Percentiles rank a stretch among this genome's conserved stretches.
These are phyloP conservation scores for Dendrocalamus latiflorus DNA, from an alignment of 202 grass and related monocot species.

Conservation along the genomic window DNA sequence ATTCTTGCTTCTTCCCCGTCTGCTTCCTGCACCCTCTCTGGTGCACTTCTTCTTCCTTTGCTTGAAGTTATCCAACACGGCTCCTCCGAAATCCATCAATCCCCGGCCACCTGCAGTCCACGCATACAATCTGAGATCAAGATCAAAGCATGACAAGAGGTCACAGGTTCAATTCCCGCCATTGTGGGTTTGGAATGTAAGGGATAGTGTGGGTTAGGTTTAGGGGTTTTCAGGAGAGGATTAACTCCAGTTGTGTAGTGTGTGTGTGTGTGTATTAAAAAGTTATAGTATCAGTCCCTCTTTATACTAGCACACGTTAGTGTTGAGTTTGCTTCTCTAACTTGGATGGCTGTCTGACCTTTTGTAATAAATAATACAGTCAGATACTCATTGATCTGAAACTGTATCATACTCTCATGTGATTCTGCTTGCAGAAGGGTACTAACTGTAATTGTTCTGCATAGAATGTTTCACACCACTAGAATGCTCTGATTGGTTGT, in stretches of 20 bases:
- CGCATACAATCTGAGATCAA: no score
- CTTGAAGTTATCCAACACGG: no score
- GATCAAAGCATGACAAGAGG: not conserved
- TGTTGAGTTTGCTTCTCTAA: slow-evolving; percentile 18
- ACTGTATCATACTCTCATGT: not conserved
- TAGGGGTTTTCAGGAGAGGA: not conserved
- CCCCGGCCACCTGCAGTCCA: no score
- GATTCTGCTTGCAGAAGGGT: slow-evolving; percentile 10
- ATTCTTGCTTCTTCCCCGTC: no score
- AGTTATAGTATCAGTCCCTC: not conserved
- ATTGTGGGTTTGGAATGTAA: not conserved
- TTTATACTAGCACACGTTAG: not conserved
- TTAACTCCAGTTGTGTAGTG: slow-evolving; percentile 8
- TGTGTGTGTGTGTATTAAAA: no score
- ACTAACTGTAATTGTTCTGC: not conserved
- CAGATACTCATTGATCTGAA: slow-evolving; percentile 11
- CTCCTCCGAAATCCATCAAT: no score
- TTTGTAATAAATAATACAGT: slow-evolving; percentile 2
- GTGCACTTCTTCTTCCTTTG: no score
- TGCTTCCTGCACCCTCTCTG: no score
- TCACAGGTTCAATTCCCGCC: not conserved
- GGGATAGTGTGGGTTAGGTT: not conserved
- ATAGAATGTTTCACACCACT: not conserved
- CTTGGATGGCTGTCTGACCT: not conserved
- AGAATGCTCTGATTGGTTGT: not conserved